These are phyloP conservation scores for Talaromyces proteolyticus DNA, from an alignment of 495 filamentous ascomycete species.

Conservation along the genomic window DNA sequence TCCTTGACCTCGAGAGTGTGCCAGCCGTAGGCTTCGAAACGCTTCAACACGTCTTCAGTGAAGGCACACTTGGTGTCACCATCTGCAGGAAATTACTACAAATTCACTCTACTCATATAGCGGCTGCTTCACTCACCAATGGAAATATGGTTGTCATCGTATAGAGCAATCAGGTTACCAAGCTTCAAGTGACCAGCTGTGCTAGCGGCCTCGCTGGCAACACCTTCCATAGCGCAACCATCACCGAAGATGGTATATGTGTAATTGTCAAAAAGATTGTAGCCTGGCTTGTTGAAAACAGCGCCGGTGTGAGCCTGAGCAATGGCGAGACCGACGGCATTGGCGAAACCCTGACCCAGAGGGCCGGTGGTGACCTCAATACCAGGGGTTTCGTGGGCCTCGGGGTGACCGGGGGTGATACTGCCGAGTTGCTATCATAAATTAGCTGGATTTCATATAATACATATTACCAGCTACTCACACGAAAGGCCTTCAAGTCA, in stretches of 20 bases:
- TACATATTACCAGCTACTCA: constrained; percentile 39
- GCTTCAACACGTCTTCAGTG: constrained; percentile 93
- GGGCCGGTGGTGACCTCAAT: constrained; percentile 97
- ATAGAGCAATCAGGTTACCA: constrained; percentile 93
- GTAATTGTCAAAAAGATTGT: constrained; percentile 88
- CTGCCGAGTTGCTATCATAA: constrained; percentile 65
- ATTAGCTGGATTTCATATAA: not conserved
- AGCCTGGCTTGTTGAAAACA: constrained; percentile 96
- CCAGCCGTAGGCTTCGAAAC: constrained; percentile 98
- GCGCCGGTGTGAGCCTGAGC: constrained; percentile 87
- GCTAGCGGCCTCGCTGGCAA: constrained; percentile 88
- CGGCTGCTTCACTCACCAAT: constrained; percentile 50
- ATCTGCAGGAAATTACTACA: constrained; percentile 52
- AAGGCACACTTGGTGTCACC: constrained; percentile 93
- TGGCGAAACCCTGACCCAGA: constrained; percentile 91
- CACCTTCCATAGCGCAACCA: constrained; percentile 97
- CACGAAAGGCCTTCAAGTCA: constrained; percentile 92
- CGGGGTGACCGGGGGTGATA: constrained; percentile 95
- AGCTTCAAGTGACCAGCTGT: constrained; percentile 94
- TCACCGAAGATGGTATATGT: constrained; percentile 96
- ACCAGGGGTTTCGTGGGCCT: constrained; percentile 93
- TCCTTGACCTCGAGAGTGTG: constrained; percentile 81
- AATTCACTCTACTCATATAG: constrained; percentile 17
- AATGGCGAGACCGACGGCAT: constrained; percentile 94
- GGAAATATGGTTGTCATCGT: constrained; percentile 98